A percentile compares a stretch with the other conserved stretches of the same genome.
Conservation (phyloP, 257 asterid species). For the Perilla frutescens region DNA sequence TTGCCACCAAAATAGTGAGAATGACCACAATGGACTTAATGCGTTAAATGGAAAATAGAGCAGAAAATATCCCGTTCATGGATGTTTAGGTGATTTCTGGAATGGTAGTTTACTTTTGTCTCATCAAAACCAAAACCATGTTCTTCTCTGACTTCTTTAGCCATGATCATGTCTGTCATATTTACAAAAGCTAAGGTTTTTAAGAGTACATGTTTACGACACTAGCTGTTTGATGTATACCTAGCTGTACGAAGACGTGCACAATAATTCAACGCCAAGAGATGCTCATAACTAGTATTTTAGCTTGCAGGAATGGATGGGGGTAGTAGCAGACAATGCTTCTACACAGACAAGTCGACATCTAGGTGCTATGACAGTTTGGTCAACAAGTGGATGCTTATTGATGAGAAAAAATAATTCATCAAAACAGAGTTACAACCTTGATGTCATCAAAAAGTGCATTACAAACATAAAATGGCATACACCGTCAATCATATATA, state of each 20-base stretch:
- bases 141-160: not conserved
- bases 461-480: not conserved
- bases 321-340: not conserved
- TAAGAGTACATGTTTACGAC: not conserved
- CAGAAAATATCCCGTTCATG: not conserved
- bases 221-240: not conserved
- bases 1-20: constrained; percentile 1
- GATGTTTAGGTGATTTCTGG: not conserved
- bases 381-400: not conserved
- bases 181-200: not conserved
- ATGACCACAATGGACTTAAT: not conserved
- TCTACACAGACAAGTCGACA: not conserved
- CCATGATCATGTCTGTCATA: constrained; percentile 2
- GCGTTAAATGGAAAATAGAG: not conserved
- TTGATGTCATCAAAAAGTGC: not conserved
- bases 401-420: not conserved
- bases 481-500: not conserved
- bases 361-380: not conserved
- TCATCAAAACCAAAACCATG: not conserved
- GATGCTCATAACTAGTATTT: not conserved
- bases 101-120: not conserved
- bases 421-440: not conserved
- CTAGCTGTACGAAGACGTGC: not conserved
- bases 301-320: not conserved
- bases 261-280: not conserved